These are phyloP conservation scores for Tetrahymena malaccensis DNA, from an alignment of 73 alveolate genomes.

Conservation along the genomic window DNA sequence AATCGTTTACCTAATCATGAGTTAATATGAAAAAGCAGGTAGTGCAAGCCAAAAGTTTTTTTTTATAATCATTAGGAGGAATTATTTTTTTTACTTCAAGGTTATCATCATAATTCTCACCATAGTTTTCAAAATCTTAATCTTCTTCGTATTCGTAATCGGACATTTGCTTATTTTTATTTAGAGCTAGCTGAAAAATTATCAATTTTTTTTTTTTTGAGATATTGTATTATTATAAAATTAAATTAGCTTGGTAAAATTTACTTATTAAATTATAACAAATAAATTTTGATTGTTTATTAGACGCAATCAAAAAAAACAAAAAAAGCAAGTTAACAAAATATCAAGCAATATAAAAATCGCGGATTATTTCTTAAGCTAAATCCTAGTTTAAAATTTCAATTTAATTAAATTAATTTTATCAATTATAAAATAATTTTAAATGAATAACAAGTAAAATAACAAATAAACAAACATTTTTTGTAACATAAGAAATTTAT, in stretches of 20 bases:
- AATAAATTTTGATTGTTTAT: neutral
- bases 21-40: neutral
- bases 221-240: neutral
- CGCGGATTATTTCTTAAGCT: neutral
- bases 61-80: neutral
- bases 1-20: neutral
- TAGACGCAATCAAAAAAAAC: no score
- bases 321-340: neutral
- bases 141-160: neutral
- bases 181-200: neutral
- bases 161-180: neutral
- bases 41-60: neutral
- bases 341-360: neutral
- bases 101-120: neutral
- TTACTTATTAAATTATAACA: neutral
- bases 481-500: no score
- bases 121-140: neutral
- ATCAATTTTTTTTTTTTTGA: neutral
- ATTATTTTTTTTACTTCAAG: neutral
- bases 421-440: no score
- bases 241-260: neutral
- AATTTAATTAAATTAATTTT: no score
- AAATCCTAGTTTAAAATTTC: neutral
- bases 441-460: no score
- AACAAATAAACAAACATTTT: no score